Evolutionary conservation across 331 rosid species (phyloP), one percentile per base, ranked within the genome.

Genomic region (Malus hybrid): DNA sequence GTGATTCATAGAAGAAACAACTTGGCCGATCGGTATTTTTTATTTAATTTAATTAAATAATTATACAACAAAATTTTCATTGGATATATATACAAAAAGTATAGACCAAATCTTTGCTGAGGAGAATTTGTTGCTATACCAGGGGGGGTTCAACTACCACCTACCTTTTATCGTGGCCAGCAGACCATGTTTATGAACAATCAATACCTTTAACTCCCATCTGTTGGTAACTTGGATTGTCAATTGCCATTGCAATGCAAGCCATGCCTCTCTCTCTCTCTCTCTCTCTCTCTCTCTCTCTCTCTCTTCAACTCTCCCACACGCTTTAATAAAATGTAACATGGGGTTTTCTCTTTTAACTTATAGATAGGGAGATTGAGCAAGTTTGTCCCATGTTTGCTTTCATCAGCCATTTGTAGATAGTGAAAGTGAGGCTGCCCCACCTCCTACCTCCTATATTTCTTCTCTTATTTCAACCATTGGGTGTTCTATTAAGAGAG

Each of bases 121-220:
- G 76, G 20, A 64, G 58, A 76, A 71, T 28, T 75, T 83, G 87
- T 28, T 78, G 68, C 55, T 48, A 70, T 77, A n/a, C 64, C 36
- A 7, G 55, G 81, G 80, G 80, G 56, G 82, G 91, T 87, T 87
- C 84, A 87, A 87, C 91, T 14, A 87, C 91, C 91, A 84, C 86
- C 88, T 29, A 84, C 84, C 81, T 74, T 80, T 72, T 33, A 48
- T 83, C 77, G 76, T 73, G 56, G 80, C 84, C 85, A 77, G 78
- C 82, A 75, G 71, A 84, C 77, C 81, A 71, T 75, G 78, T 84
- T 82, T 68, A 84, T 87, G 85, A 74, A 80, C 87, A 87, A 82
- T 82, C 63, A 80, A 87, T 78, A 77, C 84, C 55, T 80, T 57
- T 65, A 80, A 81, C 81, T 66, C 69, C 81, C 76, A 63, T 81